Conservation (phyloP, 176 grass and related monocot genomes). For the Musa troglodytarum region DNA sequence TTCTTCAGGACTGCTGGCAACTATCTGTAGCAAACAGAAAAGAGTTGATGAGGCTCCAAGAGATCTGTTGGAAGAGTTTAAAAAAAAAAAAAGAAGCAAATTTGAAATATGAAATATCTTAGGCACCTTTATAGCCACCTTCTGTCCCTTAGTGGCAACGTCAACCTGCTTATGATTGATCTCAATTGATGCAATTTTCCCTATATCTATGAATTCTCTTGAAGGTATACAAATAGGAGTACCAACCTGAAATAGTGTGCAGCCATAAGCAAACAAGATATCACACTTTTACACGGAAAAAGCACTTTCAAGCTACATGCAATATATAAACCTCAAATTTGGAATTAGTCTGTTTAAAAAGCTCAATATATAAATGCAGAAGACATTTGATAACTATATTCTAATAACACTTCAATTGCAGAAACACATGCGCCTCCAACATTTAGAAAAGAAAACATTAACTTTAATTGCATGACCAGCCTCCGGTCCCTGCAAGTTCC, state of each 20-base stretch:
- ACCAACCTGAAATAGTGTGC: conserved; percentile 38
- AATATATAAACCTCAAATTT: no score
- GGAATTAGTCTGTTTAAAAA: no score
- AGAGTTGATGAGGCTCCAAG: not conserved
- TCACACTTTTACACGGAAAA: not conserved
- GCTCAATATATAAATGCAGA: no score
- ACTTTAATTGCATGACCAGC: not conserved
- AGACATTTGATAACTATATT: no score
- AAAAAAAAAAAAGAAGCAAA: not conserved
- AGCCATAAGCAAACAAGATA: no score
- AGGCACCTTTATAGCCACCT: conserved; percentile 76
- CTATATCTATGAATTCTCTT: conserved; percentile 68
- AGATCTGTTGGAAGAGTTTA: not conserved
- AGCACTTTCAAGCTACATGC: not conserved
- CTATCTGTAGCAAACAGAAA: conserved; percentile 37
- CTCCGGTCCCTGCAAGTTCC: not conserved
- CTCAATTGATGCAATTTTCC: conserved; percentile 80
- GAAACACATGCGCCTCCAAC: no score
- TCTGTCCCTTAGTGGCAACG: conserved; percentile 70
- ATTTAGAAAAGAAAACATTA: no score
- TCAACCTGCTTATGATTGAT: conserved; percentile 94
- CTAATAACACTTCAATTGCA: no score
- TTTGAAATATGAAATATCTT: not conserved
- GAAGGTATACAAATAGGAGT: conserved; percentile 73
- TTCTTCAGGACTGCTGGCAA: conserved; percentile 56